A percentile compares a stretch with the other conserved stretches of the same genome.
Evolutionary conservation across 2,329 filamentous ascomycete genomes (phyloP).

Genomic region (Fonsecaea pedrosoi): DNA sequence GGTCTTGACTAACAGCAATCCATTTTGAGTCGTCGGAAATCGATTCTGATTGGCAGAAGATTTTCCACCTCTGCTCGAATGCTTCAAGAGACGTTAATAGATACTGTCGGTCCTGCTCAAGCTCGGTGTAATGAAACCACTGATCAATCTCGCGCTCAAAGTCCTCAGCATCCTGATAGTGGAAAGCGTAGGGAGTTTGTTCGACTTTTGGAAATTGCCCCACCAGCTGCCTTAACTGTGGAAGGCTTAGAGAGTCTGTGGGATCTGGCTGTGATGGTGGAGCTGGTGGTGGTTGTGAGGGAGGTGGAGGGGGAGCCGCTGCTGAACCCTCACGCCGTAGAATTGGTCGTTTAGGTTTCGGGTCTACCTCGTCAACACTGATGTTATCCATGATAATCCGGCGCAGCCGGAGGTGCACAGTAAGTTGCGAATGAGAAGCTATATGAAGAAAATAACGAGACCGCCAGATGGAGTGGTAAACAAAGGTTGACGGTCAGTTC

Average conservation of each 20-base stretch:
- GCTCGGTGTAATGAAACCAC: slow-evolving; percentile 90
- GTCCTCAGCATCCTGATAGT: slow-evolving; percentile 73
- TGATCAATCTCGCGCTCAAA: slow-evolving; percentile 92
- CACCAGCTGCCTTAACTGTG: slow-evolving; percentile 75
- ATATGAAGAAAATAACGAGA: background rate
- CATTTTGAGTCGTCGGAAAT: slow-evolving; percentile 63
- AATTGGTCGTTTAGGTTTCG: slow-evolving; percentile 52
- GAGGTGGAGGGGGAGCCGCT: slow-evolving; percentile 51
- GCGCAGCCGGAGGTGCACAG: background rate
- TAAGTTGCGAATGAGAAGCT: background rate
- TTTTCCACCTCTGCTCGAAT: slow-evolving; percentile 78
- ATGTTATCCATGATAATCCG: slow-evolving; percentile 36
- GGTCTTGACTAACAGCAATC: slow-evolving; percentile 67
- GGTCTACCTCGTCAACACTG: slow-evolving; percentile 58
- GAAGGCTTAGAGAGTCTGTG: slow-evolving; percentile 74
- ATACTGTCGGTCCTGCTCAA: slow-evolving; percentile 75
- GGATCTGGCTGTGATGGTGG: slow-evolving; percentile 48
- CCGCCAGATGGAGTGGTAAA: background rate
- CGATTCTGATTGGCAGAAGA: slow-evolving; percentile 53
- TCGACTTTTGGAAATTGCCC: slow-evolving; percentile 74
- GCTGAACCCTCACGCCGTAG: slow-evolving; percentile 46
- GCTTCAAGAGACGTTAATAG: slow-evolving; percentile 75
- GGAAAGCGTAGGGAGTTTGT: slow-evolving; percentile 81
- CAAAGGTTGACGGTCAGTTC: background rate
- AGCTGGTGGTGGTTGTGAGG: slow-evolving; percentile 54